Evolutionary conservation across 2,329 filamentous ascomycete genomes (phyloP).

Genomic region (Penicillium sp.): DNA sequence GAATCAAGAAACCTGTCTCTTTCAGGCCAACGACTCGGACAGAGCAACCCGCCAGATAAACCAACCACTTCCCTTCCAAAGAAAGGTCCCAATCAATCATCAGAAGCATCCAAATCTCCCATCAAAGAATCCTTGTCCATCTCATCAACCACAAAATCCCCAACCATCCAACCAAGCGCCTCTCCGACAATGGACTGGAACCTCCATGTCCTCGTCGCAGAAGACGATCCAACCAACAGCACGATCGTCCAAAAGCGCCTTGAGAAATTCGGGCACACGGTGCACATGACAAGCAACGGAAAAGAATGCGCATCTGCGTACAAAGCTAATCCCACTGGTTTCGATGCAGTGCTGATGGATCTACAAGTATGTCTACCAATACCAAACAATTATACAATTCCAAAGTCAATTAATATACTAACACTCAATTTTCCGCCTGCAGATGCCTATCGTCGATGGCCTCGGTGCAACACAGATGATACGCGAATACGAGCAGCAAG

Average conservation of each 20-base stretch:
- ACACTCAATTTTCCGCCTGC: neutral
- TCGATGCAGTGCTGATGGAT: conserved; percentile 86
- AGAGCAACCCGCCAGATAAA: neutral
- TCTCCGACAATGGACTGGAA: neutral
- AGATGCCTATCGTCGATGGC: conserved; percentile 94
- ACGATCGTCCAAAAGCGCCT: conserved; percentile 76
- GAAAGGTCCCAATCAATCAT: neutral
- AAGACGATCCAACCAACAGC: conserved; percentile 86
- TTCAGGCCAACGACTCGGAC: conserved; percentile 6
- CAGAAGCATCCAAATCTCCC: neutral
- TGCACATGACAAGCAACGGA: conserved; percentile 74
- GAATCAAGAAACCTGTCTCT: conserved; percentile 16
- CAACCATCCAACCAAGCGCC: neutral
- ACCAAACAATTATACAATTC: neutral
- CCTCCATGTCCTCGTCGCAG: conserved; percentile 69
- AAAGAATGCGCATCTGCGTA: conserved; percentile 77
- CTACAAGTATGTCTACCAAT: conserved; percentile 66
- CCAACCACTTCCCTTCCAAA: neutral
- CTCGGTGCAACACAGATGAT: conserved; percentile 81
- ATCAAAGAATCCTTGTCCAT: conserved; percentile 1
- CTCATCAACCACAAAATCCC: neutral
- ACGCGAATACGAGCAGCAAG: conserved; percentile 62
- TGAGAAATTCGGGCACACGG: conserved; percentile 71
- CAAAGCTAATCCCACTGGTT: conserved; percentile 60
- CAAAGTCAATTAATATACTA: neutral